Percentiles rank a stretch among this genome's conserved stretches.
phyloP scores from a whole-genome alignment of 345 rosid genomes.

The Euphorbia pulcherrima region DNA sequence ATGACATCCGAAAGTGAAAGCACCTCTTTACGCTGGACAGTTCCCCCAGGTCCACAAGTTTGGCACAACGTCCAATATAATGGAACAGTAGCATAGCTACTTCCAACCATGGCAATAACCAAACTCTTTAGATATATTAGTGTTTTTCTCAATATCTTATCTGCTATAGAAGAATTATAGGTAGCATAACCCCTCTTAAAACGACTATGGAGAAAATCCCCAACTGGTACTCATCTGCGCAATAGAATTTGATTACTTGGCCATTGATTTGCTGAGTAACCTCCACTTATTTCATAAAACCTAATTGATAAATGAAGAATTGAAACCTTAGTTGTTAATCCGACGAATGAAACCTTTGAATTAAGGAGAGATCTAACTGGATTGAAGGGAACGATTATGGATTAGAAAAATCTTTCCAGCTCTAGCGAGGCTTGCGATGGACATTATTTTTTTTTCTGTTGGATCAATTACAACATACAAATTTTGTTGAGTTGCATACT shows the following conservation, averaged over 20 bases:
- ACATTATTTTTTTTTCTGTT: conserved; percentile 5
- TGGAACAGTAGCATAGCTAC: conserved; percentile 87
- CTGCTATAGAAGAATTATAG: conserved; percentile 10
- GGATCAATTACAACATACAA: not conserved
- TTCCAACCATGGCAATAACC: conserved; percentile 83
- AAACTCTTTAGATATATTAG: conserved; percentile 66
- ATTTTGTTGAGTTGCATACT: too few relatives aligned
- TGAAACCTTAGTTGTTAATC: not conserved
- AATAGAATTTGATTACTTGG: not conserved
- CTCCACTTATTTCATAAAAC: not conserved
- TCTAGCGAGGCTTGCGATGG: conserved; percentile 13
- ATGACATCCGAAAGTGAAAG: conserved; percentile 4
- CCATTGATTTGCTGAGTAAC: not conserved
- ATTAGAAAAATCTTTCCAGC: conserved; percentile 7
- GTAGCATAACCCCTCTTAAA: conserved; percentile 8
- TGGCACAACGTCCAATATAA: conserved; percentile 89
- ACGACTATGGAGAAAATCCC: not conserved
- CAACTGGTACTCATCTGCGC: not conserved
- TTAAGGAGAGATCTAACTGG: conserved; percentile 9
- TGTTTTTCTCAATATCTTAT: conserved; percentile 61
- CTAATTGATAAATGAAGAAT: not conserved
- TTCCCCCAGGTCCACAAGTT: conserved; percentile 93
- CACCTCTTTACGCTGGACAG: conserved; percentile 93
- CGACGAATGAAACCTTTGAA: not conserved
- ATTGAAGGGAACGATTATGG: conserved; percentile 10